Evolutionary conservation across 495 filamentous ascomycete species (phyloP), one percentile per base, ranked within the genome.

Genomic region (Penicillium chermesinum): DNA sequence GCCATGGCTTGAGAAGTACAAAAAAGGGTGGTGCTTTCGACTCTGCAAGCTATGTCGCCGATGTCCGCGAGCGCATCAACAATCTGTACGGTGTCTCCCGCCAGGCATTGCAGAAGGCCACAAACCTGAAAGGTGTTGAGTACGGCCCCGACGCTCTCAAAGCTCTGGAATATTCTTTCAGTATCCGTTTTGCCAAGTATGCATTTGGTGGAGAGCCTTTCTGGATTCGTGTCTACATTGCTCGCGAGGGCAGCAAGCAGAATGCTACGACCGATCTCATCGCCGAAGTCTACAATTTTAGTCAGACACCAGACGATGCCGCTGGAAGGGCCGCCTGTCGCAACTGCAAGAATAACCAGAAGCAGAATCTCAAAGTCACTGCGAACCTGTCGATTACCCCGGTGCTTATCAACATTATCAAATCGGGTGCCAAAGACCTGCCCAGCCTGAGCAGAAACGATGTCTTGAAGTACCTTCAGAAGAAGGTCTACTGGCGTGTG

Each of bases 61-160:
- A 69, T 15, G 57, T 70, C 21, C 49, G 51, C 32, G 51, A 59
- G 1, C 52, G 53, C 2, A 52, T 75, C 21, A 66, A 71, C 20
- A 46, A 49, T 0, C 61, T 75, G 5, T 75, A 75, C 47, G 50
- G 50, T 16, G 15, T 44, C 7, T 53, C 44, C 3, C 18, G 50
- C 60, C 14, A 49, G 10, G 5, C 10, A 9, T n/a, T 47, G 18
- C 4, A 43, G 1, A 35, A 44, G n/a, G 42, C 43, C 5, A n/a
- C 33, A 16, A 40, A 40, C 7, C 25, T 44, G 16, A 22, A 43
- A 18, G 45, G 44, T 25, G 40, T 48, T 5, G 34, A 44, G 18
- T 38, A 44, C 12, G 15, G 32, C 6, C 18, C 41, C n/a, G 49
- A 45, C n/a, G 15, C 15, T 9, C 20, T 18, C 39, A 53, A 49